Evolutionary conservation across 1,284 basidiomycete species (phyloP).

Genomic region (Sporisorium graminicola): DNA sequence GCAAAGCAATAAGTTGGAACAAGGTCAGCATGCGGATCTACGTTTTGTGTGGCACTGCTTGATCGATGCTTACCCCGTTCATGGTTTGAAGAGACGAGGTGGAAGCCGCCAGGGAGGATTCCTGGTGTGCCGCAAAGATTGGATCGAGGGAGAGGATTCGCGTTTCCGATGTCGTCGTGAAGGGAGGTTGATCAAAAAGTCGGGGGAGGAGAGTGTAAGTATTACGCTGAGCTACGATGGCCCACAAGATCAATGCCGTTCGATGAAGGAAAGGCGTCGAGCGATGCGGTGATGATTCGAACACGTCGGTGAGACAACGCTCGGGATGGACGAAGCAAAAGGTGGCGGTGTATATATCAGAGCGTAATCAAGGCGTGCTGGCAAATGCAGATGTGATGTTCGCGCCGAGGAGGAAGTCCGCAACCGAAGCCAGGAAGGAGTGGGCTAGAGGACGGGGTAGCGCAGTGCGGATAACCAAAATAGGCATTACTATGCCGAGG

Average conservation of each 20-base stretch:
- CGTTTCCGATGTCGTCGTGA: background rate
- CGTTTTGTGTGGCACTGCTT: background rate
- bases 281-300: background rate
- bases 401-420: background rate
- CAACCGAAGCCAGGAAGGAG: background rate
- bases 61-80: constrained; percentile 29
- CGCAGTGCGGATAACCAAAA: background rate
- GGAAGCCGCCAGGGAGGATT: constrained; percentile 23
- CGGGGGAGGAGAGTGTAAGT: background rate
- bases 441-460: background rate
- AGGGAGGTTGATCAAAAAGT: background rate
- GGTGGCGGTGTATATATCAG: constrained; percentile 14
- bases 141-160: background rate
- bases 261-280: constrained; percentile 8
- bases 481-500: background rate
- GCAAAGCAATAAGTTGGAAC: background rate
- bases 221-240: background rate
- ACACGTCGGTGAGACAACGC: no score
- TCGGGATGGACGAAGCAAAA: no score
- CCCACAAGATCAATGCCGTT: background rate
- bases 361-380: background rate
- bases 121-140: constrained; percentile 6
- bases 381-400: constrained; percentile 3
- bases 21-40: background rate
- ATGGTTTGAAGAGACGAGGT: constrained; percentile 39